phyloP scores from a whole-genome alignment of 2,329 filamentous ascomycete genomes.

The Fusarium sp. region DNA sequence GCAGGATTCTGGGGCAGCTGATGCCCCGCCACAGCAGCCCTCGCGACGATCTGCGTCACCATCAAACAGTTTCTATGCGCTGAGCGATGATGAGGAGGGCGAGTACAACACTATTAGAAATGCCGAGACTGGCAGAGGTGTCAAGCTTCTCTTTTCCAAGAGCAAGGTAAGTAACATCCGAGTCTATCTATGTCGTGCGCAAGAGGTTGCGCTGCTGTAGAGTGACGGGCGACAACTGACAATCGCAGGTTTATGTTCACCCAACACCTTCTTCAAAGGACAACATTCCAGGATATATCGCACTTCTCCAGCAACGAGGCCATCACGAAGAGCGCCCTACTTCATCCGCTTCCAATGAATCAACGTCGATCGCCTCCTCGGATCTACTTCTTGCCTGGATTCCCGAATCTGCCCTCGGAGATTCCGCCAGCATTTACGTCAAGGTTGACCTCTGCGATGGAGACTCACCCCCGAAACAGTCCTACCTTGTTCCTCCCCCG shows the following conservation, averaged over 20 bases:
- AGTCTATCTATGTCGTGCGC: not conserved
- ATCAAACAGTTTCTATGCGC: constrained; percentile 88
- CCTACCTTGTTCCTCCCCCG: constrained; percentile 89
- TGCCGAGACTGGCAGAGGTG: constrained; percentile 77
- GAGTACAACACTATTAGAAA: constrained; percentile 95
- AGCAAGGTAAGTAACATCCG: constrained; percentile 76
- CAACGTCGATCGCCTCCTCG: constrained; percentile 64
- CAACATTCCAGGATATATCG: constrained; percentile 94
- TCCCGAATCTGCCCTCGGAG: constrained; percentile 87
- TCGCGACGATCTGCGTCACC: constrained; percentile 69
- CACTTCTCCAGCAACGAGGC: constrained; percentile 88
- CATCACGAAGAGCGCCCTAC: constrained; percentile 51
- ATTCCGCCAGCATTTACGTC: constrained; percentile 87
- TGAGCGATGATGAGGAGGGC: constrained; percentile 96
- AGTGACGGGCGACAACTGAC: constrained; percentile 13
- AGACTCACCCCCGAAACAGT: constrained; percentile 82
- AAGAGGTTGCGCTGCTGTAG: not conserved
- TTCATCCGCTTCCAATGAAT: constrained; percentile 45
- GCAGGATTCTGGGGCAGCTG: constrained; percentile 31
- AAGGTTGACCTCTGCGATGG: constrained; percentile 91
- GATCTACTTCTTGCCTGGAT: constrained; percentile 92
- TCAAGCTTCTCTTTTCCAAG: constrained; percentile 94
- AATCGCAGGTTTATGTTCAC: constrained; percentile 86
- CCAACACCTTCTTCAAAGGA: constrained; percentile 93
- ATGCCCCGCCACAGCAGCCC: constrained; percentile 40